These are phyloP conservation scores for Colletotrichum tamarilloi DNA, from an alignment of 2,329 filamentous ascomycete genomes.

Conservation along the genomic window DNA sequence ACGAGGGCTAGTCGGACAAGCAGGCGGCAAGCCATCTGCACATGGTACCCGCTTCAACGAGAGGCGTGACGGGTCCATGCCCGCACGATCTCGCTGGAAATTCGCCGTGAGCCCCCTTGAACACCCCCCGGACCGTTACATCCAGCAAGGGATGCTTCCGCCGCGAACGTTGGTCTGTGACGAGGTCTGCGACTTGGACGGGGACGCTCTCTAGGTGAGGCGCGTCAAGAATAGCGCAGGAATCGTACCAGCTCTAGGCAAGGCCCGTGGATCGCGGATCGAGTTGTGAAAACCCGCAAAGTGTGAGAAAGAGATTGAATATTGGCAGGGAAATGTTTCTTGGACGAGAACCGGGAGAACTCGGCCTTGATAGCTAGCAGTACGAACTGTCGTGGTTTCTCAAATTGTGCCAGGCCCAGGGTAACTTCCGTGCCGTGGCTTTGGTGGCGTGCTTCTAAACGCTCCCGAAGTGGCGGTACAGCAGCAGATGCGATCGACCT, in stretches of 20 bases:
- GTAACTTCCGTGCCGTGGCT: constrained; percentile 6
- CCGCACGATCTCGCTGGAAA: constrained; percentile 36
- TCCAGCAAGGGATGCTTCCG: constrained; percentile 33
- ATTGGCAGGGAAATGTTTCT: not conserved
- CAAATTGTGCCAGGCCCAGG: constrained; percentile 10
- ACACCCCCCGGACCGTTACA: constrained; percentile 32
- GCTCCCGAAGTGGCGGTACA: constrained; percentile 32
- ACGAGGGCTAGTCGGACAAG: constrained; percentile 23
- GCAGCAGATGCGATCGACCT: constrained; percentile 25
- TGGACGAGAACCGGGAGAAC: not conserved
- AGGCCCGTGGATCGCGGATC: not conserved
- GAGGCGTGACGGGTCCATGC: constrained; percentile 25
- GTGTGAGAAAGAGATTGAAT: not conserved
- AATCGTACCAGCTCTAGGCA: constrained; percentile 11
- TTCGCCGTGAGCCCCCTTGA: constrained; percentile 34
- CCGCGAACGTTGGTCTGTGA: constrained; percentile 32
- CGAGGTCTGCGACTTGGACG: constrained; percentile 29
- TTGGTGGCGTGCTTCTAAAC: constrained; percentile 26
- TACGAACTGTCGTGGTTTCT: not conserved
- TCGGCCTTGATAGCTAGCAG: constrained; percentile 3
- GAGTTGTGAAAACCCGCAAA: not conserved
- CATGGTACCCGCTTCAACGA: constrained; percentile 26
- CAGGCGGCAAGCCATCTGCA: constrained; percentile 34
- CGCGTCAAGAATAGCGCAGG: constrained; percentile 27
- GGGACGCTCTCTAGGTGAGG: constrained; percentile 15